phyloP scores from a whole-genome alignment of 139 green algal genomes.

The Dunaliella primolecta region DNA sequence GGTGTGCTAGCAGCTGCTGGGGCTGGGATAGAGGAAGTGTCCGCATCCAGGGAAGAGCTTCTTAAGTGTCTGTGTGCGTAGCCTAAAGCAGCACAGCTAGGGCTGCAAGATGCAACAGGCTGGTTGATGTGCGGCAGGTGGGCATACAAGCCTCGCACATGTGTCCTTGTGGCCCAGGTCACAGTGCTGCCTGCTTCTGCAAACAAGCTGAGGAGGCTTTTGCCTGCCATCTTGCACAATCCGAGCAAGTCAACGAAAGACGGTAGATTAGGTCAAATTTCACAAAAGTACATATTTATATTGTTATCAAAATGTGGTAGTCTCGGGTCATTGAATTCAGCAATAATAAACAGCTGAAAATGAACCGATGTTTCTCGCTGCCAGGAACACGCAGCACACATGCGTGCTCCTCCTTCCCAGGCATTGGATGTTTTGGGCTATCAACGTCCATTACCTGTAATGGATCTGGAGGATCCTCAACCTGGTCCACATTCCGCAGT shows the following conservation, averaged over 20 bases:
- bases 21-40: background rate
- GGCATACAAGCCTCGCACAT: background rate
- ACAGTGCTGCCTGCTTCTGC: background rate
- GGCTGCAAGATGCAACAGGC: background rate
- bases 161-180: background rate
- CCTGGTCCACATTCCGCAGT: too few species aligned
- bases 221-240: background rate
- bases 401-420: too few species aligned
- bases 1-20: background rate
- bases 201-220: background rate
- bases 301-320: background rate
- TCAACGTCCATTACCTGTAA: too few species aligned
- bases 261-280: too few species aligned
- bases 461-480: too few species aligned
- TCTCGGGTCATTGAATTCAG: background rate
- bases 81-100: background rate
- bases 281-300: background rate
- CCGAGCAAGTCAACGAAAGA: background rate
- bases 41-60: too few species aligned
- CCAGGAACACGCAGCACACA: too few species aligned
- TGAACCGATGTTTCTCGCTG: too few species aligned
- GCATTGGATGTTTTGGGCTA: too few species aligned
- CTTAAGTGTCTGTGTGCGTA: background rate
- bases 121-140: too few species aligned
- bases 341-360: too few species aligned